phyloP scores from a whole-genome alignment of 495 filamentous ascomycete species.

The Lasiosphaeria miniovina region DNA sequence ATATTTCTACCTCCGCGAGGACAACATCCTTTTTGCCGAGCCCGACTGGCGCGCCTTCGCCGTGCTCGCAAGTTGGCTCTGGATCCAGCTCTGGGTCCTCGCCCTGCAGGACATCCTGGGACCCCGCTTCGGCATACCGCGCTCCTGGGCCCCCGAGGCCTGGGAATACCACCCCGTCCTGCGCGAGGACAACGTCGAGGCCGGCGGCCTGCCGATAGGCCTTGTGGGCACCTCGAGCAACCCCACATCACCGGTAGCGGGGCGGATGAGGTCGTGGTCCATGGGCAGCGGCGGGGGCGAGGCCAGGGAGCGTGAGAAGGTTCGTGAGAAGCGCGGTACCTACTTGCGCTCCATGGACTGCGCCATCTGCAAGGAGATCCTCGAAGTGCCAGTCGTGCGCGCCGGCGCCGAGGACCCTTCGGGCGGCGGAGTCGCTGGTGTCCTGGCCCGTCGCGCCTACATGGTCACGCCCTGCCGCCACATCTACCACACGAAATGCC shows the following conservation, averaged over 20 bases:
- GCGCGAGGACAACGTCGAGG: slow-evolving; percentile 79
- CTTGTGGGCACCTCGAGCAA: slow-evolving; percentile 36
- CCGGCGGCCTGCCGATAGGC: slow-evolving; percentile 72
- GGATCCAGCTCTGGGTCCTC: slow-evolving; percentile 80
- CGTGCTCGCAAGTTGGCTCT: slow-evolving; percentile 75
- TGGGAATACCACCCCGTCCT: slow-evolving; percentile 95
- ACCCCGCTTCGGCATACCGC: slow-evolving; percentile 63
- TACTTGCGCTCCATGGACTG: slow-evolving; percentile 63
- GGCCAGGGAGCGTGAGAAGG: slow-evolving; percentile 28
- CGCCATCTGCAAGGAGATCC: slow-evolving; percentile 87
- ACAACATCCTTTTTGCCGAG: slow-evolving; percentile 79
- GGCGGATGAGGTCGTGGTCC: slow-evolving; percentile 26
- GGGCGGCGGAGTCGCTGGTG: slow-evolving; percentile 59
- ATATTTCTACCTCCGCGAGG: slow-evolving; percentile 71
- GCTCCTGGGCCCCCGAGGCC: slow-evolving; percentile 71
- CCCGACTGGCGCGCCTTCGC: slow-evolving; percentile 61
- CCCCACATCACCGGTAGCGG: slow-evolving; percentile 29
- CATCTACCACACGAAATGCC: slow-evolving; percentile 88
- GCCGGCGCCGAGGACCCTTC: slow-evolving; percentile 49
- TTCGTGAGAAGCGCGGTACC: slow-evolving; percentile 41
- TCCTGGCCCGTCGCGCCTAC: slow-evolving; percentile 75
- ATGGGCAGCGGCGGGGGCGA: slow-evolving; percentile 8
- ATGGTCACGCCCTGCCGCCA: slow-evolving; percentile 98
- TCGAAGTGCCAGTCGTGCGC: slow-evolving; percentile 80
- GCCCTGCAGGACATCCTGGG: slow-evolving; percentile 81